These are phyloP conservation scores for Solanum hybrid DNA, from an alignment of 305 asterid species.

Conservation along the genomic window DNA sequence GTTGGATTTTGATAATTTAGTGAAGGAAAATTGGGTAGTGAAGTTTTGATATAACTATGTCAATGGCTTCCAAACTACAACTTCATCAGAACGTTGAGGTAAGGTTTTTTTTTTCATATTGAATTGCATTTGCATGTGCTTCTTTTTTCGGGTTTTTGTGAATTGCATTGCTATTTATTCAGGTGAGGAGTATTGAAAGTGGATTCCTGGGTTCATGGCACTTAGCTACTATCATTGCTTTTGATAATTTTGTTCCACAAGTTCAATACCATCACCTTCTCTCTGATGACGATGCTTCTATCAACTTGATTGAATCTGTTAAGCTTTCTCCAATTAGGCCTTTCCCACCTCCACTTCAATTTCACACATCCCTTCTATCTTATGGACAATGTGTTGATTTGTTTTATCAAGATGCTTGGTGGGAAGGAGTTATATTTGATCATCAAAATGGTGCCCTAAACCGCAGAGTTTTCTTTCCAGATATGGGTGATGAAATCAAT, in stretches of 20 bases:
- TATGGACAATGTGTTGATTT: constrained; percentile 80
- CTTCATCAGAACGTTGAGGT: constrained; percentile 46
- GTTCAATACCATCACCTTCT: constrained; percentile 55
- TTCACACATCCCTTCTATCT: constrained; percentile 20
- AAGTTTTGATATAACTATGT: neutral
- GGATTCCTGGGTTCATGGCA: constrained; percentile 95
- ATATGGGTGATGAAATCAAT: constrained; percentile 70
- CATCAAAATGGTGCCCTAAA: constrained; percentile 37
- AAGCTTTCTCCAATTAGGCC: constrained; percentile 69
- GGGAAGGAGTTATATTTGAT: constrained; percentile 95
- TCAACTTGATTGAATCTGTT: constrained; percentile 38
- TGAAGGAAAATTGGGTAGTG: neutral
- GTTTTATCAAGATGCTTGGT: constrained; percentile 59
- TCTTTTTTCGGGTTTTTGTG: neutral
- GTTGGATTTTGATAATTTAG: neutral
- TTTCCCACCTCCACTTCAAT: constrained; percentile 27
- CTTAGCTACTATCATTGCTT: constrained; percentile 30
- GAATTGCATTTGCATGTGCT: constrained; percentile 30
- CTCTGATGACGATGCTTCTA: constrained; percentile 31
- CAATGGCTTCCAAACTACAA: constrained; percentile 25
- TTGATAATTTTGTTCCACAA: constrained; percentile 17
- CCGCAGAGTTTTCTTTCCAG: constrained; percentile 75
- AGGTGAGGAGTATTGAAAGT: constrained; percentile 80
- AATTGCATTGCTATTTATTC: neutral
- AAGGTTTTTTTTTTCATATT: neutral